phyloP scores from a whole-genome alignment of 306 rosid species.

The Cucurbita maxima region DNA sequence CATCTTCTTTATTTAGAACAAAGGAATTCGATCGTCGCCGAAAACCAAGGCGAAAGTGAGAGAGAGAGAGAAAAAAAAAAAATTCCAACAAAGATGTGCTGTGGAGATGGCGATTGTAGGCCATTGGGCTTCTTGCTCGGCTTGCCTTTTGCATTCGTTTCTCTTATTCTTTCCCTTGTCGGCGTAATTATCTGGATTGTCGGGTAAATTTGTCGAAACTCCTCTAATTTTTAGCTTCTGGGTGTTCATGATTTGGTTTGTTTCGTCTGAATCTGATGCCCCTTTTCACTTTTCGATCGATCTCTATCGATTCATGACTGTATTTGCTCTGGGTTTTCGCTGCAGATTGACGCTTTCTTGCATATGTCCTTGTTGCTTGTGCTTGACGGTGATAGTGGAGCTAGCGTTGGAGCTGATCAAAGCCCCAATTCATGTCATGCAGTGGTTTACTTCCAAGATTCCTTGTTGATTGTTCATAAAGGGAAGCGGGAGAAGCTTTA shows the following conservation, averaged over 20 bases:
- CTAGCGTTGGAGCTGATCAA: conserved; percentile 1
- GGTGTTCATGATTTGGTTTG: not conserved
- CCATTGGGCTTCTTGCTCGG: conserved; percentile 84
- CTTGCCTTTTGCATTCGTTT: conserved; percentile 71
- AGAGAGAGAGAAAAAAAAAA: not conserved
- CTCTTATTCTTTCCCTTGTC: conserved; percentile 53
- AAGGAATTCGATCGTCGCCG: not conserved
- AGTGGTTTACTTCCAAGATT: not conserved
- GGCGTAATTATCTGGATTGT: conserved; percentile 64
- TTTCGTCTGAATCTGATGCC: not conserved
- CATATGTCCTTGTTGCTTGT: conserved; percentile 10
- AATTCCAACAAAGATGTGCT: conserved; percentile 27
- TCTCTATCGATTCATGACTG: not conserved
- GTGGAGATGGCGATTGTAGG: conserved; percentile 70
- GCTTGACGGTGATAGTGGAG: conserved; percentile 6
- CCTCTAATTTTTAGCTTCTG: conserved; percentile 1
- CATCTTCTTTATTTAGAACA: not conserved
- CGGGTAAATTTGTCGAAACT: conserved; percentile 25
- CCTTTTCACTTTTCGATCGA: not conserved
- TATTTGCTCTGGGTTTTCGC: not conserved
- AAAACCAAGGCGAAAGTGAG: not conserved
- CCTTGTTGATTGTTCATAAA: conserved; percentile 1
- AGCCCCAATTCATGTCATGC: not conserved
- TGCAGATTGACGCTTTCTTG: conserved; percentile 9
- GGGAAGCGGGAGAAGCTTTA: not conserved